A percentile compares a stretch with the other conserved stretches of the same genome.
phyloP scores from a whole-genome alignment of 23 red algal genomes.

The Agarophyton chilense region DNA sequence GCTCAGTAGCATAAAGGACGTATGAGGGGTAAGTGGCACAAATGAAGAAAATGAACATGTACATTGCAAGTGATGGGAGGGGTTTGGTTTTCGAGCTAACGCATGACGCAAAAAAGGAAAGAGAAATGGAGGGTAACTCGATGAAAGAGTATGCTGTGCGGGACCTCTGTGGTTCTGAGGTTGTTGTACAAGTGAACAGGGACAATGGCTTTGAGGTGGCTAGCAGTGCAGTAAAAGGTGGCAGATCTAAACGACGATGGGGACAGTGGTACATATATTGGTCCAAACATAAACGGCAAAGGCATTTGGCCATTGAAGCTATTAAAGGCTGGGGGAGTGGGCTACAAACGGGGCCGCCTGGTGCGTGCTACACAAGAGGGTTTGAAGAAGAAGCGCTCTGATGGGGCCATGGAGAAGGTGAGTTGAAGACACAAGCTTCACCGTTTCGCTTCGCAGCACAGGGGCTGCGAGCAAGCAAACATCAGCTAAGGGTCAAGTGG shows the following conservation, averaged over 20 bases:
- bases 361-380: neutral
- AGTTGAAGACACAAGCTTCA: neutral
- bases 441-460: too few relatives aligned
- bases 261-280: neutral
- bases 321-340: neutral
- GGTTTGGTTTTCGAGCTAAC: neutral
- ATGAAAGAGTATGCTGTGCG: neutral
- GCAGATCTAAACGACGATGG: neutral
- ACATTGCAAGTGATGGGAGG: neutral
- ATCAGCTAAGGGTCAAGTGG: too few relatives aligned
- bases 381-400: neutral
- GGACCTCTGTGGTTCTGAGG: neutral
- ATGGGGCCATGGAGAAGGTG: neutral
- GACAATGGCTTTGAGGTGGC: neutral
- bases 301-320: neutral
- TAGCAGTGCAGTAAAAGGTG: neutral
- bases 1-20: neutral
- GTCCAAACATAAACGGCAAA: neutral
- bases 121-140: neutral
- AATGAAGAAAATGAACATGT: neutral
- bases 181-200: neutral
- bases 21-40: neutral
- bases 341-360: neutral
- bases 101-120: neutral
- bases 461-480: too few relatives aligned